phyloP scores from a whole-genome alignment of 139 green algal species.

The Volvox africanus region DNA sequence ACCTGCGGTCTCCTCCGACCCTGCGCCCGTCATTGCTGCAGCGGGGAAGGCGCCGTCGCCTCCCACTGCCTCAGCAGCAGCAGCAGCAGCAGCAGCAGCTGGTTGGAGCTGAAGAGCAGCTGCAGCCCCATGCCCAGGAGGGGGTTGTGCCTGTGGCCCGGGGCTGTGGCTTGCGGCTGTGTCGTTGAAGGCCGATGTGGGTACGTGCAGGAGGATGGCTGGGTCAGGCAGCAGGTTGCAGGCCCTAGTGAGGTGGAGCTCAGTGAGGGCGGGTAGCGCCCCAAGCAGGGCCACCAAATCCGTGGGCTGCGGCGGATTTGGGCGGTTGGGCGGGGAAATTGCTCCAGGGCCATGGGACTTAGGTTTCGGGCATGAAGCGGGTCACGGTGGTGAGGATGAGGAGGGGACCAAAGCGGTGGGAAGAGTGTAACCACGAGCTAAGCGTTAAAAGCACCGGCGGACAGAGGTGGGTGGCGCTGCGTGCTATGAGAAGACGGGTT shows the following conservation, averaged over 20 bases:
- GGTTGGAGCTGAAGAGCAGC: neutral
- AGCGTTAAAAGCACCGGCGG: too few relatives aligned
- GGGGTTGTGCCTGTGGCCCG: too few relatives aligned
- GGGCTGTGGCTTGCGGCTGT: neutral
- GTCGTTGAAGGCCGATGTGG: neutral
- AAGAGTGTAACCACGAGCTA: too few relatives aligned
- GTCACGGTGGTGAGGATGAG: too few relatives aligned
- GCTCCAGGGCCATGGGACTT: too few relatives aligned
- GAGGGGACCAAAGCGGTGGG: too few relatives aligned
- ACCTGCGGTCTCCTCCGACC: neutral
- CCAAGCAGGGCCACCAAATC: conserved; percentile 11
- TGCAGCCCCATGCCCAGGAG: too few relatives aligned
- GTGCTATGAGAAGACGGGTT: too few relatives aligned
- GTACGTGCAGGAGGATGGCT: neutral
- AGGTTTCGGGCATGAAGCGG: too few relatives aligned
- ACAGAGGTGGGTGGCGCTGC: too few relatives aligned
- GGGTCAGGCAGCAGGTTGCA: conserved; percentile 22
- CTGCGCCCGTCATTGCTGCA: neutral
- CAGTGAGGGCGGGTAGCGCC: conserved; percentile 6
- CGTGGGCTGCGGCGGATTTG: neutral
- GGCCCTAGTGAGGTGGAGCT: neutral
- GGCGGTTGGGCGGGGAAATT: neutral
- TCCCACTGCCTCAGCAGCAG: neutral
- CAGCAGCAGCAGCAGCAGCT: neutral
- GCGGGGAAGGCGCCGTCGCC: neutral